Conservation (phyloP, 2,329 filamentous ascomycete species). For the Claviceps paspali region DNA sequence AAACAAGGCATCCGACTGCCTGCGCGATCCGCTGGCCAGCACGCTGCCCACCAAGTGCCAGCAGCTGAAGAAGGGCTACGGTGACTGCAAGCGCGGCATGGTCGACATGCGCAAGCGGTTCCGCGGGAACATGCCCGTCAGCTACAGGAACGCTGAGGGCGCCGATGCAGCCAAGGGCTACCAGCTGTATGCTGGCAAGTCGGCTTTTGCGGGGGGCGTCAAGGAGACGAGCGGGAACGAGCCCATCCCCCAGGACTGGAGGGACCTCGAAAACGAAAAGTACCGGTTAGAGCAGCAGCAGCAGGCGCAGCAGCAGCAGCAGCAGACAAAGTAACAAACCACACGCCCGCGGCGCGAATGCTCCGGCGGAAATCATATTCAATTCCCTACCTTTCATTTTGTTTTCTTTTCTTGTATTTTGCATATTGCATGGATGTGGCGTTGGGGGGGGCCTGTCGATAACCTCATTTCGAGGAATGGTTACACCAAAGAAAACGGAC, state of each 20-base stretch:
- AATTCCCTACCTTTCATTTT: neutral
- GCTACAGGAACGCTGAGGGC: slow-evolving; percentile 40
- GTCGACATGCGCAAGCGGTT: slow-evolving; percentile 99
- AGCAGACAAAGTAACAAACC: slow-evolving; percentile 4
- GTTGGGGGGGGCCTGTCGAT: neutral
- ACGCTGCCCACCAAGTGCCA: slow-evolving; percentile 77
- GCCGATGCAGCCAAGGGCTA: slow-evolving; percentile 41
- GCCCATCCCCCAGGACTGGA: slow-evolving; percentile 43
- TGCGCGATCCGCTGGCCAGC: slow-evolving; percentile 66
- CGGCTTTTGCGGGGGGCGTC: slow-evolving; percentile 49
- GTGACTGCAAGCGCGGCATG: slow-evolving; percentile 90
- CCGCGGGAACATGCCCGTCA: slow-evolving; percentile 78
- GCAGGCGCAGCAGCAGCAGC: slow-evolving; percentile 12
- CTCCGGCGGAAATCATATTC: too few species aligned
- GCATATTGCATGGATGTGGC: neutral
- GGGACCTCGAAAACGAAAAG: slow-evolving; percentile 49
- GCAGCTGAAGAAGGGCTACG: slow-evolving; percentile 82
- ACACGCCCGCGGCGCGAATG: neutral
- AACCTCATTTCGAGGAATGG: neutral
- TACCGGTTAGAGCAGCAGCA: slow-evolving; percentile 24
- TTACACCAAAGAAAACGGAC: too few species aligned
- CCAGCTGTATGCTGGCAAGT: slow-evolving; percentile 67
- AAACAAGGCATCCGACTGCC: slow-evolving; percentile 73
- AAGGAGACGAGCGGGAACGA: slow-evolving; percentile 55
- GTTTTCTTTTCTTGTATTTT: neutral